A percentile compares a stretch with the other conserved stretches of the same genome.
These are phyloP conservation scores for Aristolochia contorta DNA, from an alignment of 164 flowering plant genomes.

Conservation along the genomic window DNA sequence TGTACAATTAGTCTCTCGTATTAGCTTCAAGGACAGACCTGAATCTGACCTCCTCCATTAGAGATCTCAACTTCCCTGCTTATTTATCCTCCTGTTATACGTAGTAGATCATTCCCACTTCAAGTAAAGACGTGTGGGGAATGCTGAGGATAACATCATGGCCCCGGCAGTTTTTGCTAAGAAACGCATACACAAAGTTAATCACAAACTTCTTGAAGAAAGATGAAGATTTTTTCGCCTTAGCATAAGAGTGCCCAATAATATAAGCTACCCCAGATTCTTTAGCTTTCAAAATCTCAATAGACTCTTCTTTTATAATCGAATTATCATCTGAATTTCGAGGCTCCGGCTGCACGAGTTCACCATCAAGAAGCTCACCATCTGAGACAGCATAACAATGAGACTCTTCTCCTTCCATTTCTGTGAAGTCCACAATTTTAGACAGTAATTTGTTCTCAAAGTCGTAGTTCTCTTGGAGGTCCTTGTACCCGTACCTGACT, in stretches of 20 bases:
- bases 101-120: constrained; percentile 59
- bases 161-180: constrained; percentile 49
- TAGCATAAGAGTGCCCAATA: constrained; percentile 46
- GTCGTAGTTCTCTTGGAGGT: constrained; percentile 22
- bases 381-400: constrained; percentile 10
- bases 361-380: constrained; percentile 13
- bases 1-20: too few species aligned
- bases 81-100: constrained; percentile 20
- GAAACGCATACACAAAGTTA: constrained; percentile 36
- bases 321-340: constrained; percentile 7
- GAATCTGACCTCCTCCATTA: too few species aligned
- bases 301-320: constrained; percentile 24
- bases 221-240: constrained; percentile 46
- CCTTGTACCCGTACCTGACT: constrained; percentile 65
- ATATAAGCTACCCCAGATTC: constrained; percentile 53
- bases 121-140: constrained; percentile 47
- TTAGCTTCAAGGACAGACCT: too few species aligned
- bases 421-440: constrained; percentile 31
- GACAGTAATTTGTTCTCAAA: constrained; percentile 35
- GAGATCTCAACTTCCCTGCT: too few species aligned
- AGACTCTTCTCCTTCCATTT: constrained; percentile 29
- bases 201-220: constrained; percentile 42
- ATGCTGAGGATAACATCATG: constrained; percentile 35
- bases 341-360: constrained; percentile 8
- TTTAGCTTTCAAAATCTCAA: constrained; percentile 34